Percentiles rank a stretch among this genome's conserved stretches.
These are phyloP conservation scores for Diaporthe vaccinii DNA, from an alignment of 2,329 filamentous ascomycete species.

Conservation along the genomic window DNA sequence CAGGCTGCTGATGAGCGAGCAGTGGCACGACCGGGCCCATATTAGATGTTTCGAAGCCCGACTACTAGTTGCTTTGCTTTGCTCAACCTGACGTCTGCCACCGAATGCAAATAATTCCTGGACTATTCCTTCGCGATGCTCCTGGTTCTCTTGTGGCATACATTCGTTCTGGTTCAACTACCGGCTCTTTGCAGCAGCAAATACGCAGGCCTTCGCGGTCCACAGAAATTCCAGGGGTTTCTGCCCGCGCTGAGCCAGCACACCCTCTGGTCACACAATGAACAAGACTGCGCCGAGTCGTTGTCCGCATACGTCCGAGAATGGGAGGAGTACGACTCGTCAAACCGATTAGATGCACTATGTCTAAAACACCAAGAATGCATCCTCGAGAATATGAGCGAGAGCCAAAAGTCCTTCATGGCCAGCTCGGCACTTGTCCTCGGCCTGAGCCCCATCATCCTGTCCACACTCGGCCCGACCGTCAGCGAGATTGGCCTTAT, in stretches of 20 bases:
- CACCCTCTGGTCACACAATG: not conserved
- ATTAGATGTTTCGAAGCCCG: not conserved
- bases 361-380: not conserved
- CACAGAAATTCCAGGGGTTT: not conserved
- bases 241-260: not conserved
- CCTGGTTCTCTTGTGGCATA: too few species aligned
- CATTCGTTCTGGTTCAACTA: not conserved
- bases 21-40: not conserved
- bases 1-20: too few species aligned
- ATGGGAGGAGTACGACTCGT: not conserved
- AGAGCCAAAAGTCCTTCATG: not conserved
- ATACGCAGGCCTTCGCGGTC: not conserved
- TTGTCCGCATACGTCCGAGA: not conserved
- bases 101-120: not conserved
- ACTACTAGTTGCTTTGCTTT: too few species aligned
- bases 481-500: constrained; percentile 3
- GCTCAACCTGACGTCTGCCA: not conserved
- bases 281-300: not conserved
- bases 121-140: not conserved
- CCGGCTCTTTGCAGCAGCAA: not conserved
- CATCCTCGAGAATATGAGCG: not conserved
- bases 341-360: not conserved
- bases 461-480: not conserved
- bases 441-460: not conserved
- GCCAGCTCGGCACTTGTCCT: not conserved